phyloP scores from a whole-genome alignment of 2,329 filamentous ascomycete species.

The Hypomyces rosellus region DNA sequence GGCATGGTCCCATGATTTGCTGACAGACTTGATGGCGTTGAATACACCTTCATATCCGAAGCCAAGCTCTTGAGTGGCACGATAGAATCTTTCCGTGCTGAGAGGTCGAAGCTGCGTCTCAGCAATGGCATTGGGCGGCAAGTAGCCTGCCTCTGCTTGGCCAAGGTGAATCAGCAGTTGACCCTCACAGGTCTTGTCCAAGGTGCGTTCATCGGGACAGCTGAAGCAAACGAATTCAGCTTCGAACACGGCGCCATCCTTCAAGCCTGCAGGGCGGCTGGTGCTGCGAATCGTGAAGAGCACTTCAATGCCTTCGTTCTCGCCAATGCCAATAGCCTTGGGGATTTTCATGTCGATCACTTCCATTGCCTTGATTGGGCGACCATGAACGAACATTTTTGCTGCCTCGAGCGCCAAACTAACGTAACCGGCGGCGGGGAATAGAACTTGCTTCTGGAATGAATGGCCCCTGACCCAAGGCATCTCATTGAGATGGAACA shows the following conservation, averaged over 20 bases:
- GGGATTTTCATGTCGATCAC: background rate
- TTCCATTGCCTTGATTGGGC: background rate
- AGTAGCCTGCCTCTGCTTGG: constrained; percentile 12
- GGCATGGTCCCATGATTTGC: constrained; percentile 11
- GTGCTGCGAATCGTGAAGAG: background rate
- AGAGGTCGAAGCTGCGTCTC: constrained; percentile 15
- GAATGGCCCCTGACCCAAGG: constrained; percentile 2
- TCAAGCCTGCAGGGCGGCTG: background rate
- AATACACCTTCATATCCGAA: constrained; percentile 17
- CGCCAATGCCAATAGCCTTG: background rate
- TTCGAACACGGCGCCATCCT: background rate
- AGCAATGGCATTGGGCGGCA: constrained; percentile 10
- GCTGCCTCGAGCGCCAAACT: constrained; percentile 5
- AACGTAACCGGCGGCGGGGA: constrained; percentile 7
- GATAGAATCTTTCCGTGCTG: constrained; percentile 17
- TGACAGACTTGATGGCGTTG: constrained; percentile 11
- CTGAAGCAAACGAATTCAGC: background rate
- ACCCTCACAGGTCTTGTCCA: background rate
- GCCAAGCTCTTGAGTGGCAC: constrained; percentile 13
- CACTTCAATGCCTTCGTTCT: background rate
- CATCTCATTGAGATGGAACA: background rate
- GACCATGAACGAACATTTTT: background rate
- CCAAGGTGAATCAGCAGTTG: constrained; percentile 17
- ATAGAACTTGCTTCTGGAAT: constrained; percentile 1
- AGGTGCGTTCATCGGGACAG: background rate